Evolutionary conservation across 2,329 filamentous ascomycete species (phyloP).

Genomic region (Akanthomyces lecanii): DNA sequence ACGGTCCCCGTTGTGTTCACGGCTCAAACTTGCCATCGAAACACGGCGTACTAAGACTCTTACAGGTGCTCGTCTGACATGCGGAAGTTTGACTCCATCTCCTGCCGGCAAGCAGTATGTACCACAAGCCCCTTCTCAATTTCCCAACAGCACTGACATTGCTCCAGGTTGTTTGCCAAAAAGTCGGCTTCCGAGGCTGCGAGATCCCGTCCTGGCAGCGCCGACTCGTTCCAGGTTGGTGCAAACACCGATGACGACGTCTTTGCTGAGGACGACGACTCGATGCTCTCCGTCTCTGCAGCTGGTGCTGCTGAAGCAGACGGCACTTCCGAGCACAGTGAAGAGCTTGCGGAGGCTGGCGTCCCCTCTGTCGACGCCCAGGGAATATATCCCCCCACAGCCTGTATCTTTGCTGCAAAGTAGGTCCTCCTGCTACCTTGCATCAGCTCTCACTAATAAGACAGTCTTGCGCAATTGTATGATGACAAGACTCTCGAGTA

Average conservation of each 20-base stretch:
- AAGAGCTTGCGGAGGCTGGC: neutral
- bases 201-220: conserved; percentile 12
- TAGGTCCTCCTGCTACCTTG: conserved; percentile 34
- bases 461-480: conserved; percentile 47
- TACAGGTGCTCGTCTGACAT: conserved; percentile 15
- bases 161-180: conserved; percentile 1
- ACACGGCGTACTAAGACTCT: neutral
- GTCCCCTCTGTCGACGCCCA: conserved; percentile 33
- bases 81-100: conserved; percentile 16
- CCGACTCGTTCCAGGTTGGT: conserved; percentile 16
- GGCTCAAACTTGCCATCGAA: neutral
- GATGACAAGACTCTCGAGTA: conserved; percentile 48
- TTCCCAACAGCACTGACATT: neutral
- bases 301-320: neutral
- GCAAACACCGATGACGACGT: conserved; percentile 17
- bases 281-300: neutral
- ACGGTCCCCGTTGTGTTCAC: neutral
- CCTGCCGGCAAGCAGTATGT: conserved; percentile 14
- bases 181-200: conserved; percentile 14
- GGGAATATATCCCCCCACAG: conserved; percentile 47
- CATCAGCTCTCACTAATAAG: conserved; percentile 17
- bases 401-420: conserved; percentile 65
- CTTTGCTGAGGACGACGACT: conserved; percentile 15
- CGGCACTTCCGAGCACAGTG: neutral
- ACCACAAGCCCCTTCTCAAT: neutral